Evolutionary conservation across 352 stramenopile genomes (phyloP), one percentile per base, ranked within the genome.

Genomic region (Pythium pyrilobum): DNA sequence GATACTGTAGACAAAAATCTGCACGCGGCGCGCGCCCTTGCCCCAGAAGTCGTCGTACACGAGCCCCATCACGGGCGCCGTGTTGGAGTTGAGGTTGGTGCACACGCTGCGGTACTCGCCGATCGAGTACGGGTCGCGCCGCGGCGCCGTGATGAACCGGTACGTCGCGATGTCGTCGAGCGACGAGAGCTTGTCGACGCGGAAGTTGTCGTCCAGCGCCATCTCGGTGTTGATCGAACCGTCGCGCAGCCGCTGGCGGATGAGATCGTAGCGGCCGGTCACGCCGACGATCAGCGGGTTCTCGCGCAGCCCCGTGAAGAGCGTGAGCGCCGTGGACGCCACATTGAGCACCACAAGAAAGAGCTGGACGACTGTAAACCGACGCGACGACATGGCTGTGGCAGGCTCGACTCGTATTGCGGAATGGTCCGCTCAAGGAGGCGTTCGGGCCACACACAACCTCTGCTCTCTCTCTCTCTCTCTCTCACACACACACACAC

Each of bases 11-110:
- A 59, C 36, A 34, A 61, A 62, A 10, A 66, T 55, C 32, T 69
- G 53, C 25, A 56, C 44, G 9, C 62, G 62, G 0, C 66, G 48
- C 3, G 50, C 21, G 5, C 57, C 49, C 21, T 68, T 65, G 10
- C 66, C 62, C 66, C 61, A 71, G 36, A 63, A 67, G 44, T 73
- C 66, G 32, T 71, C 45, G 32, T 58, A 73, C n/a, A 55, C 16
- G 38, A 68, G 53, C 16, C 39, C 58, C 33, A 63, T 63, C 20
- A 48, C 47, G 16, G 60, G 52, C 11, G 56, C 52, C 12, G 58
- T 71, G 32, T 69, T 65, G 23, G 56, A 61, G 47, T 67, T 65
- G 25, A 73, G 38, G 44, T 44, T 54, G 8, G 58, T 28, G 24
- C 66, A 71, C n/a, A 54, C 52, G 38, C 52, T 73, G 16, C 54